phyloP scores from a whole-genome alignment of 106 monocot species.

The Narthecium ossifragum region DNA sequence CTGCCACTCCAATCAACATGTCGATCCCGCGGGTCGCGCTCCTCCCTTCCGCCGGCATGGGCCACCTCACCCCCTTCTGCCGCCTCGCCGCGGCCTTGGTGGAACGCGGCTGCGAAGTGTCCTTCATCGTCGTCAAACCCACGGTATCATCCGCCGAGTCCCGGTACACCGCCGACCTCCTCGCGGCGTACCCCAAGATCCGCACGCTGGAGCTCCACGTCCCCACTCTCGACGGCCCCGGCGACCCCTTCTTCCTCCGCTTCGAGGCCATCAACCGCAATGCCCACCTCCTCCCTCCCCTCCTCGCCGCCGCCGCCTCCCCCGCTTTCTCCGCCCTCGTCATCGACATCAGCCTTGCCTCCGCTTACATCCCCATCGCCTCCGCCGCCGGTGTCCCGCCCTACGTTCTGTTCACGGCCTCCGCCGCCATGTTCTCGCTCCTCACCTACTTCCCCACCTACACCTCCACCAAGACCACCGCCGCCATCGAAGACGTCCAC shows the following conservation, averaged over 20 bases:
- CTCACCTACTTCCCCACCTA: conserved; percentile 20
- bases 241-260: not conserved
- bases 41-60: conserved; percentile 40
- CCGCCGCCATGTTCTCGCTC: conserved; percentile 34
- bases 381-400: conserved; percentile 6
- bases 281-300: conserved; percentile 19
- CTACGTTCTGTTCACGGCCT: conserved; percentile 45
- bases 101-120: not conserved
- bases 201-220: not conserved
- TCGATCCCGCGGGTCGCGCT: conserved; percentile 29
- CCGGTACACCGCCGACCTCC: not conserved
- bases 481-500: conserved; percentile 12
- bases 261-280: not conserved
- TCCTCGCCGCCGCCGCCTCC: conserved; percentile 17
- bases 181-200: not conserved
- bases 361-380: conserved; percentile 22
- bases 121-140: conserved; percentile 29
- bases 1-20: not conserved
- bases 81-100: not conserved
- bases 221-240: not conserved
- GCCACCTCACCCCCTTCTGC: not conserved
- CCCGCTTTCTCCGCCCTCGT: conserved; percentile 21
- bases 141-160: conserved; percentile 48
- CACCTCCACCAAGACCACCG: not conserved
- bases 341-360: conserved; percentile 27